Base-by-base conservation (phyloP, 768 basidiomycete genomes). In the Pulveroboletus sp. region DNA sequence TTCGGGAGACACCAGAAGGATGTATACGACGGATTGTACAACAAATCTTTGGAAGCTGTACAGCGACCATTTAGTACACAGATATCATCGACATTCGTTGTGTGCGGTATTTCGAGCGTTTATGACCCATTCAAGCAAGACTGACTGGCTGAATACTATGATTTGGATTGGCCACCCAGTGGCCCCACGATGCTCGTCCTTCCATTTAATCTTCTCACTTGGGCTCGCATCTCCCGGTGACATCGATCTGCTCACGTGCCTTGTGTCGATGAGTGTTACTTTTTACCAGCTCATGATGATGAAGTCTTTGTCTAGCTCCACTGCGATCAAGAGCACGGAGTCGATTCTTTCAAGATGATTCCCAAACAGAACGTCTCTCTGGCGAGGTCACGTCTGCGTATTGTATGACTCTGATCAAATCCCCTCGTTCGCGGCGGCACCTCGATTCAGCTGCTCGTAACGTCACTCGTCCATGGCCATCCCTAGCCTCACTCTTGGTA, bases 351-450 rank as follows among this genome's bases (percentile, higher is more conserved):
- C 36, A 28, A 13, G 21, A 21, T 21, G 21, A 21, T 21, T 30
- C 15, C 9, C 28, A 17, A 14, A 18, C 15, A 3, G 13, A 3
- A 21, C 21, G 2, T 7, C 38, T 18, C 7, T 24, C 11, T 37
- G 17, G 11, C 31, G 50, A 3, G 18, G 10, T 24, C 14, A 30
- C 39, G 30, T 35, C 24, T 13, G 9, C 11, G 6, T 31, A 31
- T 51, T 14, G 9, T 3, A 11, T 18, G 32, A 10, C 14, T 15
- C 3, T 5, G 24, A 46, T 46, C 43, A 11, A 32, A 8, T 1
- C 31, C 17, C n/a, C 39, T 49, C 37, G 43, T 40, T 18, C 36
- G 54, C 49, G 54, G 50, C 33, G 50, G 39, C 39, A 10, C 14
- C 46, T 57, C 46, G 37, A 45, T 52, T 18, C 6, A 27, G 18